Evolutionary conservation across 2,329 filamentous ascomycete species (phyloP), one percentile per base, ranked within the genome.

Genomic region (Pyricularia grisea): DNA sequence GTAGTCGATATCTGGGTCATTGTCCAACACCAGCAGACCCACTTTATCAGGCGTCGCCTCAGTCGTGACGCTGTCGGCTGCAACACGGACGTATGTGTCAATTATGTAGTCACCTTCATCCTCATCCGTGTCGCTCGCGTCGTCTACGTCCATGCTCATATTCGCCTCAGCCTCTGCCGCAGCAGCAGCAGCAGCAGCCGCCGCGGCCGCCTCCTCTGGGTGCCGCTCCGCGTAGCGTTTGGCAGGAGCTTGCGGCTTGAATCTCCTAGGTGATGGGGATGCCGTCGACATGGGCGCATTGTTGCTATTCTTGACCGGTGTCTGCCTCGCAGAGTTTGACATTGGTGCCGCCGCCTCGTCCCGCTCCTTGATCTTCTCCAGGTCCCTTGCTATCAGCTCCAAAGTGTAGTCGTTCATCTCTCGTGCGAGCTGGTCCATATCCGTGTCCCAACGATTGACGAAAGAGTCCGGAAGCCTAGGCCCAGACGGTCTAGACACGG

Each of bases 61-160:
- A 11, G 36, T 27, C 25, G 36, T 28, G 81, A 71, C 68, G 25
- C 71, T 71, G 68, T 73, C 70, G n/a, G 70, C 84, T 1, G 87
- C 85, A 23, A 90, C 82, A 50, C 88, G 87, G 68, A 89, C 81
- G 73, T 90, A 90, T 60, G 87, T 88, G 70, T 90, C 88, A 63
- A 88, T 84, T 31, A 90, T 81, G 78, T 88, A 90, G 68, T 89
- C 87, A 3, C 82, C 81, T 23, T 86, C 85, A 69, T 84, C 78
- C 10, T 77, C 76, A 1, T 73, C 78, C 25, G 78, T 78, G 17
- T 85, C 83, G 23, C 79, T 80, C 30, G 80, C 79, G 69, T 77
- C 81, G 20, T 75, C 75, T n/a, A 82, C 78, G 27, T 77, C 79
- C 73, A 79, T 78, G 31, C 75, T 75, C 67, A 76, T 75, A 69